A percentile compares a stretch with the other conserved stretches of the same genome.
phyloP scores from a whole-genome alignment of 169 alveolate genomes.

The Cyclospora cayetanensis region DNA sequence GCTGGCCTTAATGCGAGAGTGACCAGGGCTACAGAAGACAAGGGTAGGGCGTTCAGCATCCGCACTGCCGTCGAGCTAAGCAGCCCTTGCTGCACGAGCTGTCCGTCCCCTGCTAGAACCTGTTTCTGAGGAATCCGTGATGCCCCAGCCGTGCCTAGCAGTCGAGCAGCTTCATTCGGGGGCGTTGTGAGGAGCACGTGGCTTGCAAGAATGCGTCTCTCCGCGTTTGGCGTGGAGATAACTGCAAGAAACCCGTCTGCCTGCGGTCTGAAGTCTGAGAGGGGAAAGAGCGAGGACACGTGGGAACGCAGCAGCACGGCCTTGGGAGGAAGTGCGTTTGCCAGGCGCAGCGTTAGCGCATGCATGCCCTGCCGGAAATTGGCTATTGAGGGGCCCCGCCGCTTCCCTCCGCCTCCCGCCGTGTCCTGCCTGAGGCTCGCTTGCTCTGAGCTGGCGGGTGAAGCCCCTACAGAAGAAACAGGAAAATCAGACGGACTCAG shows the following conservation, averaged over 20 bases:
- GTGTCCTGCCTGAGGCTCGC: neutral
- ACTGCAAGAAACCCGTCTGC: conserved; percentile 13
- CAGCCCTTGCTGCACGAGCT: neutral
- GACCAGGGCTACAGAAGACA: neutral
- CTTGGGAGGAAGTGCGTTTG: neutral
- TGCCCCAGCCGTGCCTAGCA: no score
- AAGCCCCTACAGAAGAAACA: neutral
- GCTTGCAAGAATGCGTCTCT: neutral
- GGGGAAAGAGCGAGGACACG: neutral
- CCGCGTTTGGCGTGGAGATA: conserved; percentile 10
- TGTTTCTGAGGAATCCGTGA: no score
- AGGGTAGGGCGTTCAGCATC: neutral
- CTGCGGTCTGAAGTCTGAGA: neutral
- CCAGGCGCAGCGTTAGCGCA: neutral
- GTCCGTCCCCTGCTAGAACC: neutral
- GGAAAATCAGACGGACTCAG: neutral
- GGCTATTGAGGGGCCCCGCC: conserved; percentile 35
- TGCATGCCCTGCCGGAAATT: conserved; percentile 41
- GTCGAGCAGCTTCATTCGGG: neutral
- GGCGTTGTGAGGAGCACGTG: conserved; percentile 41
- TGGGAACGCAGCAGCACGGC: neutral
- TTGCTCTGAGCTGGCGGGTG: neutral
- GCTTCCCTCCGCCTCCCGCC: neutral
- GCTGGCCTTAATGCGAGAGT: conserved; percentile 21
- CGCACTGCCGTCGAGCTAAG: neutral